Conservation (phyloP, 305 asterid species). For the Fraxinus sp. region DNA sequence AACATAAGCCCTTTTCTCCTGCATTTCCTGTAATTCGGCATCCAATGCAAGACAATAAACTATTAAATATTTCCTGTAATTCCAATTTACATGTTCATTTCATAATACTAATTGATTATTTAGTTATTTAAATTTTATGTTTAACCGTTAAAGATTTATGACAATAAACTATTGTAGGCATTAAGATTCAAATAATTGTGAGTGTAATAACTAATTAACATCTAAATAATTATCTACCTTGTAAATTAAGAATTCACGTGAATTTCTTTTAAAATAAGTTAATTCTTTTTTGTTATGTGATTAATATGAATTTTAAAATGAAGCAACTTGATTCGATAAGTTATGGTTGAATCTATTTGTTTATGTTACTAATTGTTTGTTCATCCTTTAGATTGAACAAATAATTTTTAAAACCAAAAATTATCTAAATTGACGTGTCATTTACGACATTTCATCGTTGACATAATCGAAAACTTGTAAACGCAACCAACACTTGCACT, state of each 20-base stretch:
- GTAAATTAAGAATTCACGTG: not conserved
- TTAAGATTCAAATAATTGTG: not conserved
- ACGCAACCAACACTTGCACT: not conserved
- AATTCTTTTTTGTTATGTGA: not conserved
- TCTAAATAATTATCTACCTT: not conserved
- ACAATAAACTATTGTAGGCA: not conserved
- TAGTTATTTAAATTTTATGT: not conserved
- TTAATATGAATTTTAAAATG: not conserved
- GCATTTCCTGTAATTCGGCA: constrained; percentile 80
- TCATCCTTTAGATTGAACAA: not conserved
- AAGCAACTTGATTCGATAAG: not conserved
- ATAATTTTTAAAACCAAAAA: too few species aligned
- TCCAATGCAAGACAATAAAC: constrained; percentile 40
- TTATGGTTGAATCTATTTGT: not conserved
- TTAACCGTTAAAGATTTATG: not conserved
- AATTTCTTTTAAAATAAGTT: not conserved
- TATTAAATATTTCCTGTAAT: too few species aligned
- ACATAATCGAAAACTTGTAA: not conserved
- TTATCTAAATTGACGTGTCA: not conserved
- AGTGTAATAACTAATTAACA: not conserved
- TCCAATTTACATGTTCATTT: too few species aligned
- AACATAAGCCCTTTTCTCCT: constrained; percentile 79
- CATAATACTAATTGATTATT: not conserved
- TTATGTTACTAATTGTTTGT: not conserved
- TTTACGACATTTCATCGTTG: not conserved